These are phyloP conservation scores for Populus simonii DNA, from an alignment of 345 rosid species.

Conservation along the genomic window DNA sequence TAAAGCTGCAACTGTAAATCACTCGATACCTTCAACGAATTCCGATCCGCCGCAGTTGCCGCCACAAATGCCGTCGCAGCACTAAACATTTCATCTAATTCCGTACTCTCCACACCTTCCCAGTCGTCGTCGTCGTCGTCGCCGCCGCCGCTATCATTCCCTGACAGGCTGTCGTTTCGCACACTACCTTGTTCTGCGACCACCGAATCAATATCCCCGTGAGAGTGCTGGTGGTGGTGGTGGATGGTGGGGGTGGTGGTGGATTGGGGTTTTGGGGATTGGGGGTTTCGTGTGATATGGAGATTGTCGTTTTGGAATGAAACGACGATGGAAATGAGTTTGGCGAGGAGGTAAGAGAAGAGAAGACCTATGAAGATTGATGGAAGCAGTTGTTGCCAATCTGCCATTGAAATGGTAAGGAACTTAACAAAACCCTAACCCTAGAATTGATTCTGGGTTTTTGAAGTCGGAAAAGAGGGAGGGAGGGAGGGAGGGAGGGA, in stretches of 20 bases:
- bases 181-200: constrained; percentile 79
- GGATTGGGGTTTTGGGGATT: constrained; percentile 15
- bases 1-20: constrained; percentile 79
- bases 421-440: constrained; percentile 20
- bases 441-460: neutral
- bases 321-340: constrained; percentile 75
- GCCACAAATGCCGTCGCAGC: constrained; percentile 81
- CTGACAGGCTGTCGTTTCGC: constrained; percentile 53
- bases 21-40: constrained; percentile 51
- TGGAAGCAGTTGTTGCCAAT: constrained; percentile 74
- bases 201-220: constrained; percentile 50
- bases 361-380: constrained; percentile 71
- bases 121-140: constrained; percentile 63
- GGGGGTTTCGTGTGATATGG: constrained; percentile 42
- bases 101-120: constrained; percentile 97
- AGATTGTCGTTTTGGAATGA: constrained; percentile 80
- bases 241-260: neutral
- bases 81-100: constrained; percentile 78
- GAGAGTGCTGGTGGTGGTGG: neutral
- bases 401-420: constrained; percentile 41
- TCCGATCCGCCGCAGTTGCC: constrained; percentile 62
- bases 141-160: constrained; percentile 22
- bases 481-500: no score
- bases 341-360: constrained; percentile 89
- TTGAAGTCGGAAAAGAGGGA: neutral